Evolutionary conservation across 73 alveolate species (phyloP).

Genomic region (Paramecium caudatum): DNA sequence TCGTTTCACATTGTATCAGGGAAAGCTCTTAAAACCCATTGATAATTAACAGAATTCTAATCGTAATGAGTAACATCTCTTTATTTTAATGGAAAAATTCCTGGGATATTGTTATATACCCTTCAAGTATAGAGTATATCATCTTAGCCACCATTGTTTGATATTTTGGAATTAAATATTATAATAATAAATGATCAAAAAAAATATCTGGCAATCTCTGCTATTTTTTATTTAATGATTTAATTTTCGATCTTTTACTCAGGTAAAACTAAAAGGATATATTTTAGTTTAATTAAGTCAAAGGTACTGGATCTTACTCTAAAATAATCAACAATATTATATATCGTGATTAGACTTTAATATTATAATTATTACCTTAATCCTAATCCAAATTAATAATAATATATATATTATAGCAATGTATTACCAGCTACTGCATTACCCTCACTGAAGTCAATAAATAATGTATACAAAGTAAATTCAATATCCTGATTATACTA

Average conservation of each 20-base stretch:
- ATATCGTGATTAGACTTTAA: neutral
- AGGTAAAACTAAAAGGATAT: slow-evolving; percentile 21
- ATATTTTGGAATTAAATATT: slow-evolving; percentile 31
- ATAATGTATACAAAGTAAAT: neutral
- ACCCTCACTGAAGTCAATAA: slow-evolving; percentile 13
- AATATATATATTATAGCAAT: neutral
- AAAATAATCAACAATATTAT: neutral
- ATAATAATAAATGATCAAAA: slow-evolving; percentile 17
- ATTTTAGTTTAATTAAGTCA: slow-evolving; percentile 9
- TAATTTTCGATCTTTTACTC: slow-evolving; percentile 15
- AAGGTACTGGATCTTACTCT: neutral
- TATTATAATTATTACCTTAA: neutral
- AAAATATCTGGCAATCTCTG: slow-evolving; percentile 2
- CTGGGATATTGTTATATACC: neutral
- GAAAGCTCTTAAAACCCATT: slow-evolving; percentile 1
- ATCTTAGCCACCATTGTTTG: neutral
- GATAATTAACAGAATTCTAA: neutral
- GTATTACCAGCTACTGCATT: slow-evolving; percentile 3
- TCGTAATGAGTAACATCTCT: slow-evolving; percentile 1
- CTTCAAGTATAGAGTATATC: neutral
- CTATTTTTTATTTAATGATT: neutral
- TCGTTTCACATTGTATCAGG: neutral
- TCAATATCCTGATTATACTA: neutral
- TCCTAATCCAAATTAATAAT: slow-evolving; percentile 24
- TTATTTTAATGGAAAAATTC: neutral